Percentiles rank a stretch among this genome's conserved stretches.
These are phyloP conservation scores for Coemansia sp. DNA, from an alignment of 192 early-diverging fungal genomes.

Conservation along the genomic window DNA sequence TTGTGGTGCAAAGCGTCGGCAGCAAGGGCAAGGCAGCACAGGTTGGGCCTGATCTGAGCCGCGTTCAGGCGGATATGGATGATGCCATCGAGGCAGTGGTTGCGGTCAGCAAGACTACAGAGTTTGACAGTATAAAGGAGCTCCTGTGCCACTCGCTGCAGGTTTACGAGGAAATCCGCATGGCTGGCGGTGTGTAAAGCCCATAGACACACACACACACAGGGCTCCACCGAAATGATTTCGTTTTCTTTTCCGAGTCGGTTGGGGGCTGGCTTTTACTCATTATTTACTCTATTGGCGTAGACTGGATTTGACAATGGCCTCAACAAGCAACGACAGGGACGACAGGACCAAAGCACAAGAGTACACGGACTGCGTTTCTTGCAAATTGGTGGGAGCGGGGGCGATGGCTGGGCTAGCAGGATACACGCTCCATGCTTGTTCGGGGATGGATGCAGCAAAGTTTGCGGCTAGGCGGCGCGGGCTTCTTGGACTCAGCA, in stretches of 20 bases:
- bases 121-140: conserved; percentile 43
- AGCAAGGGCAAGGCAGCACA: conserved; percentile 26
- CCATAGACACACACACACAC: neutral
- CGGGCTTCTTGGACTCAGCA: conserved; percentile 39
- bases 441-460: conserved; percentile 24
- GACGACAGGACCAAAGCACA: neutral
- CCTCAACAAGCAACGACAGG: neutral
- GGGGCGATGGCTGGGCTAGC: conserved; percentile 36
- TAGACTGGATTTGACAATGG: neutral
- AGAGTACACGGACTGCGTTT: conserved; percentile 39
- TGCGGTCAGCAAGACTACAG: conserved; percentile 14
- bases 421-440: conserved; percentile 22
- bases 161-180: conserved; percentile 41
- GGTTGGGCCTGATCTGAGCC: conserved; percentile 29
- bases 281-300: neutral
- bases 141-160: conserved; percentile 48
- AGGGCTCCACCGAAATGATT: no score
- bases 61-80: conserved; percentile 39
- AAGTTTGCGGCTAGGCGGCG: conserved; percentile 26
- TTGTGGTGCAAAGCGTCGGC: conserved; percentile 43
- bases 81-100: conserved; percentile 33
- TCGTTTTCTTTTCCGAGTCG: no score
- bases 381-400: conserved; percentile 40
- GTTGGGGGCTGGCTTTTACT: neutral
- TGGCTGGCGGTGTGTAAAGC: neutral